phyloP scores from a whole-genome alignment of 495 filamentous ascomycete genomes.

The Penicillium steckii region DNA sequence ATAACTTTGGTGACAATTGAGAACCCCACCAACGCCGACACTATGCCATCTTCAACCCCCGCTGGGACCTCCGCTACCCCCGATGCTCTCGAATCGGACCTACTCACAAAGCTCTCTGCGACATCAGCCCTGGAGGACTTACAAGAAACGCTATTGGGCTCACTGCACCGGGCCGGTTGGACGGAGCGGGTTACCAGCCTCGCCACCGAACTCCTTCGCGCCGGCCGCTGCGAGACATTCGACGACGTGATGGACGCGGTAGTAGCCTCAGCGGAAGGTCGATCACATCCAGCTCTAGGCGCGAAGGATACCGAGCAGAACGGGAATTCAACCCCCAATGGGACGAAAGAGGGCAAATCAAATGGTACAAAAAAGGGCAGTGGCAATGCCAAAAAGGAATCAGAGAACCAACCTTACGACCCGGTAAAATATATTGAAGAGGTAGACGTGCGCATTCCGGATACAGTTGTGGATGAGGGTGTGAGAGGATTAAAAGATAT shows the following conservation, averaged over 20 bases:
- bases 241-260: constrained; percentile 47
- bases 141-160: constrained; percentile 40
- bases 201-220: constrained; percentile 45
- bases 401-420: constrained; percentile 18
- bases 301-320: constrained; percentile 15
- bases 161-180: constrained; percentile 43
- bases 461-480: constrained; percentile 44
- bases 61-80: constrained; percentile 24
- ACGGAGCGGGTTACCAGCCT: constrained; percentile 41
- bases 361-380: constrained; percentile 27
- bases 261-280: constrained; percentile 41
- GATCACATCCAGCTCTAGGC: constrained; percentile 31
- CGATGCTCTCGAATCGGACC: constrained; percentile 45
- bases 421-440: constrained; percentile 34
- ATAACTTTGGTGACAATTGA: no score
- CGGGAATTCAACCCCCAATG: constrained; percentile 16
- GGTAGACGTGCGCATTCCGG: constrained; percentile 42
- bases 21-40: background rate
- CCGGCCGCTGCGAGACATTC: constrained; percentile 46
- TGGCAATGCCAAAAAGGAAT: constrained; percentile 4
- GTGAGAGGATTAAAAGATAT: constrained; percentile 47
- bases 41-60: constrained; percentile 30
- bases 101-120: constrained; percentile 41
- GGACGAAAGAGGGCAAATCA: constrained; percentile 20
- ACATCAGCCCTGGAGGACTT: constrained; percentile 46